These are phyloP conservation scores for Coffea eugenioides DNA, from an alignment of 257 asterid genomes.

Conservation along the genomic window DNA sequence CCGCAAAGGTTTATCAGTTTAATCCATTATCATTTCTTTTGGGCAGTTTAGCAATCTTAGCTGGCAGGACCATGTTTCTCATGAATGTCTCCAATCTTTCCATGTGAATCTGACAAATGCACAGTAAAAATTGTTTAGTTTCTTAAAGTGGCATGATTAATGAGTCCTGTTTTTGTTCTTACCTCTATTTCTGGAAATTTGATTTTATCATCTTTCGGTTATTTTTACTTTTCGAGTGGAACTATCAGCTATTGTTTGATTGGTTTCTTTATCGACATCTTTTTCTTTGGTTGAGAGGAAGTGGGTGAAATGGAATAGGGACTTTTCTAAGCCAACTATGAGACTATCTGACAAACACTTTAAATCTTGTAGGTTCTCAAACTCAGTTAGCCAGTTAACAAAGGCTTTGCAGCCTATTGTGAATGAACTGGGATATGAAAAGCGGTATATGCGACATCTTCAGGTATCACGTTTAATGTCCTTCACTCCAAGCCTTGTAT, in stretches of 20 bases:
- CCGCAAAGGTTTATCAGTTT: too few species aligned
- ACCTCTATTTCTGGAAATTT: too few species aligned
- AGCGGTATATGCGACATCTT: conserved; percentile 27
- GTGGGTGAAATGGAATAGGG: neutral
- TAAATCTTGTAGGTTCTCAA: conserved; percentile 17
- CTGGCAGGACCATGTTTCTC: neutral
- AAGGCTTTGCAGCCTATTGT: conserved; percentile 17
- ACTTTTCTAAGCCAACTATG: too few species aligned
- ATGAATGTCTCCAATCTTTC: neutral
- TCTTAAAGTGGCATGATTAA: too few species aligned
- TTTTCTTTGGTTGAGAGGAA: neutral
- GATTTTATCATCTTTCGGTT: too few species aligned
- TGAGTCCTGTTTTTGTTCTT: too few species aligned
- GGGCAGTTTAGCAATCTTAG: too few species aligned
- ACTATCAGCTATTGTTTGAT: neutral
- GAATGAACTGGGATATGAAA: conserved; percentile 26
- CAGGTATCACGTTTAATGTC: conserved; percentile 21
- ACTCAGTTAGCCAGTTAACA: conserved; percentile 23
- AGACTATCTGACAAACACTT: too few species aligned
- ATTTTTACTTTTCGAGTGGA: too few species aligned
- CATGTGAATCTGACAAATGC: neutral
- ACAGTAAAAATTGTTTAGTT: too few species aligned
- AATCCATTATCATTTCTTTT: too few species aligned
- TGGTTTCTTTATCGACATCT: neutral
- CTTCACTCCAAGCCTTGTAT: neutral